Percentiles rank a stretch among this genome's conserved stretches.
phyloP scores from a whole-genome alignment of 768 basidiomycete genomes.

The Saitozyma sp. region DNA sequence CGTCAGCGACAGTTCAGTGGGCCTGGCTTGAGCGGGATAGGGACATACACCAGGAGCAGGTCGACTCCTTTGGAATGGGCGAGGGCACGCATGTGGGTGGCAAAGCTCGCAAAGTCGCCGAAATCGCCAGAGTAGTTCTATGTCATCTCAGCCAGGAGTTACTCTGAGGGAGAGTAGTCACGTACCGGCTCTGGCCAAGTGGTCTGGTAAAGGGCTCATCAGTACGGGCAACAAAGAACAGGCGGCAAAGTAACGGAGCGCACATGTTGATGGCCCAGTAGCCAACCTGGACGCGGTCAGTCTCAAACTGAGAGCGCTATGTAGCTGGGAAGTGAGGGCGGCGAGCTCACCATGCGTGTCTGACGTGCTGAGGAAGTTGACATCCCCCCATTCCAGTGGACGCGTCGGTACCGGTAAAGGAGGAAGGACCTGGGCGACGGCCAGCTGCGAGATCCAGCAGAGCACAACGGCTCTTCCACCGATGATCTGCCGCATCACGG shows the following conservation, averaged over 20 bases:
- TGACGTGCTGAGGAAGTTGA: constrained; percentile 84
- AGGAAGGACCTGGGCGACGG: too few relatives aligned
- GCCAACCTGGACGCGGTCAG: constrained; percentile 57
- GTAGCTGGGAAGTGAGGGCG: background rate
- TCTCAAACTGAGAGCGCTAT: background rate
- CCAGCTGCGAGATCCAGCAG: too few relatives aligned
- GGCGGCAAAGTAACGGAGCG: constrained; percentile 8
- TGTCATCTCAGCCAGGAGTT: background rate
- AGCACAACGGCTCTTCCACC: too few relatives aligned
- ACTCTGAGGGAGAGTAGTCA: constrained; percentile 1
- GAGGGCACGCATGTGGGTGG: constrained; percentile 73
- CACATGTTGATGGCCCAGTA: constrained; percentile 73
- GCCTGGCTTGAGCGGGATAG: background rate
- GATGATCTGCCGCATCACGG: too few relatives aligned
- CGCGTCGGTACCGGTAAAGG: constrained; percentile 58
- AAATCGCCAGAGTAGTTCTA: constrained; percentile 59
- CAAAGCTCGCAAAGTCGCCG: constrained; percentile 87
- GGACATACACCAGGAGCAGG: constrained; percentile 60
- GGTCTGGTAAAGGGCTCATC: constrained; percentile 22
- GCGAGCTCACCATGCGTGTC: constrained; percentile 64
- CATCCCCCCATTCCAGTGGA: constrained; percentile 78
- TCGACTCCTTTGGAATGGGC: constrained; percentile 76
- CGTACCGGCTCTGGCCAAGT: constrained; percentile 52
- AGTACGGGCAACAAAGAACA: constrained; percentile 3
- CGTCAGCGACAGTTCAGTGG: background rate